phyloP scores from a whole-genome alignment of 495 filamentous ascomycete species.

The Neurospora sp. region DNA sequence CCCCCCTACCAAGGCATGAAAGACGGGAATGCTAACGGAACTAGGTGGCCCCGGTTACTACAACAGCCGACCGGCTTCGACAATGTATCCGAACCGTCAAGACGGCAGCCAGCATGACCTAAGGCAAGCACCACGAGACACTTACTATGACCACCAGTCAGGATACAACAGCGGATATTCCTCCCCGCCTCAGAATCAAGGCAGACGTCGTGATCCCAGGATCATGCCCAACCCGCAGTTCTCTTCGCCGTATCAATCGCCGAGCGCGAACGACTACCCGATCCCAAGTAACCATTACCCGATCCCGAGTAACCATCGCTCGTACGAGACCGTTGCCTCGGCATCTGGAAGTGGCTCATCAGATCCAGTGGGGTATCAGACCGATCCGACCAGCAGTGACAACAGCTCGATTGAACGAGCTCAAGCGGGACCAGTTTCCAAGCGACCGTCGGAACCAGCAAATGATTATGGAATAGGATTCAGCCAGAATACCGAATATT shows the following conservation, averaged over 20 bases:
- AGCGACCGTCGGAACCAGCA: slow-evolving; percentile 30
- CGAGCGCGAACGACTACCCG: slow-evolving; percentile 47
- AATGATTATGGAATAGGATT: slow-evolving; percentile 42
- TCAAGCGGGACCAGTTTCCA: slow-evolving; percentile 38
- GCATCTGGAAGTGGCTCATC: slow-evolving; percentile 58
- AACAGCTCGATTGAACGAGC: slow-evolving; percentile 80
- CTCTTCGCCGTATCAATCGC: slow-evolving; percentile 14
- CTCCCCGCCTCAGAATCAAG: slow-evolving; percentile 21
- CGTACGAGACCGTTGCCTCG: slow-evolving; percentile 72
- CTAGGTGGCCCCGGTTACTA: slow-evolving; percentile 37
- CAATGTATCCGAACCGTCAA: slow-evolving; percentile 31
- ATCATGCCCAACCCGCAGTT: slow-evolving; percentile 35
- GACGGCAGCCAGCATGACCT: slow-evolving; percentile 32
- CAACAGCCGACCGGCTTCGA: slow-evolving; percentile 34
- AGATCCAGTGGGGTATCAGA: slow-evolving; percentile 69
- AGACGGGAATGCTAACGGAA: slow-evolving; percentile 9
- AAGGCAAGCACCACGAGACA: slow-evolving; percentile 44
- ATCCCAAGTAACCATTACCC: slow-evolving; percentile 63
- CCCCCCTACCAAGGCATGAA: slow-evolving; percentile 12
- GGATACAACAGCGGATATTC: slow-evolving; percentile 21
- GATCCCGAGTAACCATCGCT: slow-evolving; percentile 59
- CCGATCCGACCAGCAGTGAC: slow-evolving; percentile 75
- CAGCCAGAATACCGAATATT: slow-evolving; percentile 22
- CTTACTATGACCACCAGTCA: slow-evolving; percentile 32
- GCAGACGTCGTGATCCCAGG: slow-evolving; percentile 37